These are phyloP conservation scores for Diplodia intermedia DNA, from an alignment of 2,329 filamentous ascomycete genomes.

Conservation along the genomic window DNA sequence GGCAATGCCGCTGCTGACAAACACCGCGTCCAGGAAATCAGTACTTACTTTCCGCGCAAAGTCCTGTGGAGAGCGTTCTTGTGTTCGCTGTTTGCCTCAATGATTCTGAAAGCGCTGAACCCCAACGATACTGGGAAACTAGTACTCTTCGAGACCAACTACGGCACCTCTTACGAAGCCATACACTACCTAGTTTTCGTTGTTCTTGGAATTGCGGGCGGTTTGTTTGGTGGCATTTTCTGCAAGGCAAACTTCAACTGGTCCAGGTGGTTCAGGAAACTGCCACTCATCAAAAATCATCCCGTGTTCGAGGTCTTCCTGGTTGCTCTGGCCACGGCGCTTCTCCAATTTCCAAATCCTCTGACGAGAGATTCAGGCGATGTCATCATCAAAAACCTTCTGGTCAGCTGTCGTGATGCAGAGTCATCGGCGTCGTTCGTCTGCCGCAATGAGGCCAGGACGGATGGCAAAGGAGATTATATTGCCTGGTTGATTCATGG, in stretches of 20 bases:
- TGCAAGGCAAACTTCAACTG: conserved; percentile 65
- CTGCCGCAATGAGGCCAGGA: conserved; percentile 56
- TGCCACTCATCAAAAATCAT: conserved; percentile 60
- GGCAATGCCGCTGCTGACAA: background rate
- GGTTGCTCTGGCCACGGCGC: conserved; percentile 60
- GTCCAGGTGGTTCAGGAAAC: conserved; percentile 62
- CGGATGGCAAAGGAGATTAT: conserved; percentile 50
- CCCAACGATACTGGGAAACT: conserved; percentile 66
- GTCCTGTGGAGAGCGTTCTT: conserved; percentile 67
- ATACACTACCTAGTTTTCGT: conserved; percentile 65
- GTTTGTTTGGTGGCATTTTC: conserved; percentile 65
- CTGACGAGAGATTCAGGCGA: conserved; percentile 63
- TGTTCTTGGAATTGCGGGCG: conserved; percentile 63
- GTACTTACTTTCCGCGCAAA: conserved; percentile 65
- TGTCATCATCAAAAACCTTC: conserved; percentile 62
- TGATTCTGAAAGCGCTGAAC: conserved; percentile 64
- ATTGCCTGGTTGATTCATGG: conserved; percentile 61
- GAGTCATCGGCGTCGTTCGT: conserved; percentile 53
- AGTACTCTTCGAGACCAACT: conserved; percentile 67
- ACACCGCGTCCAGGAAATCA: conserved; percentile 57
- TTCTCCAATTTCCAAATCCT: conserved; percentile 64
- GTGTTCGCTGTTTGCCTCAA: conserved; percentile 63
- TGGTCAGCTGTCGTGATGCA: conserved; percentile 60
- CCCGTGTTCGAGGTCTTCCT: conserved; percentile 64
- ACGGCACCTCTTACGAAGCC: conserved; percentile 62